Evolutionary conservation across 441 rosid genomes (phyloP).

Genomic region (Euphorbia schlechtendalii): DNA sequence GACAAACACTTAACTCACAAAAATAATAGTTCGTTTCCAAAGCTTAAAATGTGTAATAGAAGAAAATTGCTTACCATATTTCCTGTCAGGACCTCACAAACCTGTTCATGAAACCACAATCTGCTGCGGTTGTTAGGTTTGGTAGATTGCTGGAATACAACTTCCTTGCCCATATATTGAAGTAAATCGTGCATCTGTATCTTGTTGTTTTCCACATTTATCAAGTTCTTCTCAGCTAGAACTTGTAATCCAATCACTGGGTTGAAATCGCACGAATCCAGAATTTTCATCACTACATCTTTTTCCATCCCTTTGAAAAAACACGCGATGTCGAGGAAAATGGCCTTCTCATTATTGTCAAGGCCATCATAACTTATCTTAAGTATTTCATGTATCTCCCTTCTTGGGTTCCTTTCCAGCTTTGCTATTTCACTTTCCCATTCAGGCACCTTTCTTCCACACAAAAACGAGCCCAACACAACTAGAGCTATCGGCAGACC

Average conservation of each 20-base stretch:
- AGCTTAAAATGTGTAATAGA: background rate
- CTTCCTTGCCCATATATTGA: conserved; percentile 25
- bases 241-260: conserved; percentile 19
- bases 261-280: conserved; percentile 18
- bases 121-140: conserved; percentile 20
- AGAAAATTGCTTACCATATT: conserved; percentile 10
- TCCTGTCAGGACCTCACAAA: conserved; percentile 8
- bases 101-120: conserved; percentile 23
- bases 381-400: conserved; percentile 10
- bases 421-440: conserved; percentile 21
- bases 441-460: conserved; percentile 12
- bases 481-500: conserved; percentile 23
- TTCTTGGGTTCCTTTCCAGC: conserved; percentile 11
- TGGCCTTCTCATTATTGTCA: conserved; percentile 13
- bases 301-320: conserved; percentile 28
- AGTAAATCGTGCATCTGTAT: conserved; percentile 26
- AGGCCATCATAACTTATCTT: conserved; percentile 18
- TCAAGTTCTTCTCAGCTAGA: conserved; percentile 19
- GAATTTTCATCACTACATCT: conserved; percentile 18
- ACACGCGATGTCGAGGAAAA: conserved; percentile 31
- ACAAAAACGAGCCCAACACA: conserved; percentile 22
- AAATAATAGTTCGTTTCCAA: background rate
- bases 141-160: conserved; percentile 15
- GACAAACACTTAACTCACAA: background rate
- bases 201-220: conserved; percentile 16